A percentile compares a stretch with the other conserved stretches of the same genome.
These are phyloP conservation scores for Lactarius sp. DNA, from an alignment of 768 basidiomycete genomes.

Conservation along the genomic window DNA sequence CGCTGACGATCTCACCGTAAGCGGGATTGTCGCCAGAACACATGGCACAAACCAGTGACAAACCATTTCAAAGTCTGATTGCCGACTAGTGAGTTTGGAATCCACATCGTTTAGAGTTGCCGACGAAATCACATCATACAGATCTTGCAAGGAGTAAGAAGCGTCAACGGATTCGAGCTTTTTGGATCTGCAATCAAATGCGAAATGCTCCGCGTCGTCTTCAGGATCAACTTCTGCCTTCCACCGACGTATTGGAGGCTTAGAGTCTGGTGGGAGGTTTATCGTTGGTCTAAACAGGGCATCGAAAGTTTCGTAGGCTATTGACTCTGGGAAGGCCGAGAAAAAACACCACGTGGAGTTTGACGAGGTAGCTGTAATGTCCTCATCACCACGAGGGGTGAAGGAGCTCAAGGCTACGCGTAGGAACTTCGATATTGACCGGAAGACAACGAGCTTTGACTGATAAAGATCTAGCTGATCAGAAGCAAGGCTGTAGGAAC, in stretches of 20 bases:
- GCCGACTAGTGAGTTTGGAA: slow-evolving; percentile 22
- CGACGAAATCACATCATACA: slow-evolving; percentile 19
- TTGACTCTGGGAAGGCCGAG: slow-evolving; percentile 48
- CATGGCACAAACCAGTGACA: background rate
- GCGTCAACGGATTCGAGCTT: slow-evolving; percentile 14
- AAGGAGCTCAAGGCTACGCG: slow-evolving; percentile 37
- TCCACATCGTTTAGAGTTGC: slow-evolving; percentile 8
- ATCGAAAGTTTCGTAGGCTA: slow-evolving; percentile 54
- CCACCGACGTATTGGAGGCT: slow-evolving; percentile 31
- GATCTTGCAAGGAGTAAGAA: slow-evolving; percentile 29
- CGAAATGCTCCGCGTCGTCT: slow-evolving; percentile 35
- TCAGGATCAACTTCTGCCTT: slow-evolving; percentile 35
- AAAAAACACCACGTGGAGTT: slow-evolving; percentile 61
- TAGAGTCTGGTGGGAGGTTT: slow-evolving; percentile 1
- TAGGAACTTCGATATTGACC: slow-evolving; percentile 67
- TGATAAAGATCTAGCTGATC: slow-evolving; percentile 30
- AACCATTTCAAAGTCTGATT: slow-evolving; percentile 15
- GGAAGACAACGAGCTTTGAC: slow-evolving; percentile 77
- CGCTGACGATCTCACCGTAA: slow-evolving; percentile 39
- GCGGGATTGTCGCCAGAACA: background rate
- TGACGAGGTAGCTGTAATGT: slow-evolving; percentile 16
- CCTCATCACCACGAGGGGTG: slow-evolving; percentile 12
- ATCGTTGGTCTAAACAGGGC: slow-evolving; percentile 36
- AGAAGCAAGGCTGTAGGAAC: background rate
- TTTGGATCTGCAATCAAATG: slow-evolving; percentile 4